Evolutionary conservation across 148 eudicot species (phyloP).

Genomic region (Chenopodium album): DNA sequence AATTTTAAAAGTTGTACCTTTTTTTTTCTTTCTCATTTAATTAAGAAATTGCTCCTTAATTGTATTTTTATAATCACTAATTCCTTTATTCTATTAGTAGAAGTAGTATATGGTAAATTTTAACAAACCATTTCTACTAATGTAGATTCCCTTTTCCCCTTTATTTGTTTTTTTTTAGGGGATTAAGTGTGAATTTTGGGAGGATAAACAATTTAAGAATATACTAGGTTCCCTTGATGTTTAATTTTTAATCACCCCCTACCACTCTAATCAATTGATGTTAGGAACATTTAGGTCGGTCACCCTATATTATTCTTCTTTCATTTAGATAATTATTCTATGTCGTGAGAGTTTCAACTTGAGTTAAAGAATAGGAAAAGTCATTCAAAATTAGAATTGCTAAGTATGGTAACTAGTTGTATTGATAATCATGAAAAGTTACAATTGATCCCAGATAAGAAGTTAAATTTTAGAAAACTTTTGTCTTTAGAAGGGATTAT

Average conservation of each 20-base stretch:
- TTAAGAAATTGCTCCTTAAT: not conserved
- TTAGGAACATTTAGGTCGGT: constrained; percentile 17
- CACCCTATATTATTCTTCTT: constrained; percentile 7
- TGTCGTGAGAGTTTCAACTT: not conserved
- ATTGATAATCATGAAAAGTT: too few relatives aligned
- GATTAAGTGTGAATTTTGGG: not conserved
- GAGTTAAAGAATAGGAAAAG: not conserved
- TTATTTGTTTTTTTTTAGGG: not conserved
- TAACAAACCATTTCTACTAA: not conserved
- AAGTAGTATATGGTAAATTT: not conserved
- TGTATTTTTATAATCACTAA: not conserved
- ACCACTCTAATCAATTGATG: constrained; percentile 11
- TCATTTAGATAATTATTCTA: not conserved
- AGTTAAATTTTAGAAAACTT: too few relatives aligned
- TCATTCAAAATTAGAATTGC: not conserved
- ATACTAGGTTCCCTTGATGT: constrained; percentile 2
- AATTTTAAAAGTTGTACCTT: constrained; percentile 29
- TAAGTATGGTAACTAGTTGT: too few relatives aligned
- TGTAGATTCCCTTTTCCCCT: not conserved
- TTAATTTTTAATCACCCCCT: not conserved
- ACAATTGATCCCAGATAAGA: too few relatives aligned
- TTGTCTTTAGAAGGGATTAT: too few relatives aligned
- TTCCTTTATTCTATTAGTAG: not conserved
- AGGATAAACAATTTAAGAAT: not conserved
- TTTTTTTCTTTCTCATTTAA: not conserved